Evolutionary conservation across 306 rosid genomes (phyloP), one percentile per base, ranked within the genome.

Genomic region (Acacia crassicarpa): DNA sequence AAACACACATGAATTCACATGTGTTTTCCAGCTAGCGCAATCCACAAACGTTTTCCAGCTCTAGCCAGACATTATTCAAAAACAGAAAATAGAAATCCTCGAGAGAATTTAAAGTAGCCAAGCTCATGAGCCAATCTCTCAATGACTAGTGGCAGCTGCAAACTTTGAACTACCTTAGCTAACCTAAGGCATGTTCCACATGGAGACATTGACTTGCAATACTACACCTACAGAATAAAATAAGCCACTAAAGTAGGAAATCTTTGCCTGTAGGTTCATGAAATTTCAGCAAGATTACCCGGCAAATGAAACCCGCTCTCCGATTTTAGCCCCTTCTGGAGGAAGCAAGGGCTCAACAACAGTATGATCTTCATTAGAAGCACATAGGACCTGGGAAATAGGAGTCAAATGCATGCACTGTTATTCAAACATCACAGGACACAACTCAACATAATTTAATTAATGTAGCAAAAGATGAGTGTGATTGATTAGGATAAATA

Each of bases 271-370:
- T 23, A 79, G 45, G 63, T 67, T 49, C 43, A 79, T 56, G 76
- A 53, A 75, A 38, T 76, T 82, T 75, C n/a, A 41, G 66, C 48
- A 25, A 83, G 38, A 86, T 80, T 85, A 95, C 99, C 97, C 98
- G 4, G 87, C 77, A 88, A 95, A 93, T 68, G 91, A 87, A 83
- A 95, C 79, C 11, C 81, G 91, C 62, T 95, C 99, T 85, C 99
- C 98, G 48, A 84, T 75, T 81, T 86, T 91, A 74, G 97, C 90
- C 67, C 97, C 98, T 87, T 92, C 91, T 19, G 99, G 97, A 80
- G 99, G 98, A 27, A 90, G 88, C 91, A 95, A 78, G 74, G 98
- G 98, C 88, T 95, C 99, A 27, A 95, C 98, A n/a, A 20, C 22
- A 17, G 94, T 85, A 76, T 87, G 93, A 80, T 90, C 97, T 85